Evolutionary conservation across 768 basidiomycete species (phyloP), one percentile per base, ranked within the genome.

Genomic region (Strobilomyces dryophilus): DNA sequence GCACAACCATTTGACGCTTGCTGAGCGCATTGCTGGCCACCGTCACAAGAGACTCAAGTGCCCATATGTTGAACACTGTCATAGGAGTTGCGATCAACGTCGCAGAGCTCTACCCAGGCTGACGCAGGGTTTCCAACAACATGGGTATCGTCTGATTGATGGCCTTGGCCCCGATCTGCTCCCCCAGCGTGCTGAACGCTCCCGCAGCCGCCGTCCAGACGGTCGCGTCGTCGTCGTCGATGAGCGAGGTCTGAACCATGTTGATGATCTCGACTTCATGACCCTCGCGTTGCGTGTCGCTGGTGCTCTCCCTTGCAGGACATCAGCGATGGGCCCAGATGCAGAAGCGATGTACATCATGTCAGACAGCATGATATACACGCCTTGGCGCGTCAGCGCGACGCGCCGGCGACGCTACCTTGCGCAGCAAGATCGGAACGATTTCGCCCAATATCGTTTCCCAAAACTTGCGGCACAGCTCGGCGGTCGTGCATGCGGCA

Each of bases 91-190:
- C 82, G 37, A 90, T 94, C 54, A 99, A 76, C 1, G 95, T 95
- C 0, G 95, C 94, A 17, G 95, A 95, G 18, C 88, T 83, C 61
- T 87, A 88, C 5, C 95, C 95, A 14, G 94, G 92, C 68, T 93
- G 89, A 17, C 92, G 85, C 34, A 98, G 84, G 2, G 95, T 95
- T 62, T 95, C 93, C 49, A 99, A 69, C 0, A 98, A 70, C 0
- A 95, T 98, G 0, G 97, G 95, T 53, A 98, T 98, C 0, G 93
- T 98, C 71, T 95, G 83, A 64, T 98, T 95, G 57, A 98, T 95
- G 7, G 95, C 94, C 65, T 87, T 90, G 29, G 83, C 79, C 8
- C 95, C 97, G 39, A 98, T 79, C 61, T 87, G 80, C 57, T 95
- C 91, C 73, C 98, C 95, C n/a, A 98, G 78, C 6, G 84, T 81